These are phyloP conservation scores for Diddensiella caesifluorescens DNA, from an alignment of 805 yeast species.

Conservation along the genomic window DNA sequence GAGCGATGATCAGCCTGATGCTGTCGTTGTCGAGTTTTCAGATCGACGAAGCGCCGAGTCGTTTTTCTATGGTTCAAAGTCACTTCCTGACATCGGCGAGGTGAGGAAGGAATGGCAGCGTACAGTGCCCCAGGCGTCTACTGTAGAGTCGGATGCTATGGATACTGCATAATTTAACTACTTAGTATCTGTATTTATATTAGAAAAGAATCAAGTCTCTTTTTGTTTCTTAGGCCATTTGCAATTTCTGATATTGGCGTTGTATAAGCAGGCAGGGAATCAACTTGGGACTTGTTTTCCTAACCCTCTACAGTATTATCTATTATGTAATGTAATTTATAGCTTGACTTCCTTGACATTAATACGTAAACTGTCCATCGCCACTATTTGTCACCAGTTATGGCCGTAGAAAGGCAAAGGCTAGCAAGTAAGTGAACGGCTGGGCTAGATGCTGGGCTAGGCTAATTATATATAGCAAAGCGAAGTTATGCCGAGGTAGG, in stretches of 20 bases:
- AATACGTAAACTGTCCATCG: no score
- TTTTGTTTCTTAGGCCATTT: neutral
- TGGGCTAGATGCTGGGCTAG: neutral
- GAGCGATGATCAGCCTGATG: conserved; percentile 10
- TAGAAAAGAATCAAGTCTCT: neutral
- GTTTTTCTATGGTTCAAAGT: conserved; percentile 26
- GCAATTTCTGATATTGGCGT: no score
- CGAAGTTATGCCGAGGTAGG: conserved; percentile 17
- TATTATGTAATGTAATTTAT: no score
- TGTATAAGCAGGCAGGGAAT: no score
- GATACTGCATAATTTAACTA: neutral
- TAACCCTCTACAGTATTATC: no score
- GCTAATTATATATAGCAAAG: no score
- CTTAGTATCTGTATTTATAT: neutral
- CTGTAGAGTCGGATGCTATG: conserved; percentile 8
- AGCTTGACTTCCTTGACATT: no score
- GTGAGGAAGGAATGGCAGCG: conserved; percentile 28
- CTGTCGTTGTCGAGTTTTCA: conserved; percentile 28
- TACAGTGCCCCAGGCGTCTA: neutral
- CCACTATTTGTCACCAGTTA: no score
- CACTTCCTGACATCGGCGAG: conserved; percentile 29
- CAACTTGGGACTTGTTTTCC: no score
- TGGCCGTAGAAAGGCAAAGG: conserved; percentile 7
- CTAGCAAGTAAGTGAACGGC: conserved; percentile 8
- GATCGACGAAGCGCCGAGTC: conserved; percentile 37